These are phyloP conservation scores for Ustilago tritici DNA, from an alignment of 1,284 basidiomycete species.

Conservation along the genomic window DNA sequence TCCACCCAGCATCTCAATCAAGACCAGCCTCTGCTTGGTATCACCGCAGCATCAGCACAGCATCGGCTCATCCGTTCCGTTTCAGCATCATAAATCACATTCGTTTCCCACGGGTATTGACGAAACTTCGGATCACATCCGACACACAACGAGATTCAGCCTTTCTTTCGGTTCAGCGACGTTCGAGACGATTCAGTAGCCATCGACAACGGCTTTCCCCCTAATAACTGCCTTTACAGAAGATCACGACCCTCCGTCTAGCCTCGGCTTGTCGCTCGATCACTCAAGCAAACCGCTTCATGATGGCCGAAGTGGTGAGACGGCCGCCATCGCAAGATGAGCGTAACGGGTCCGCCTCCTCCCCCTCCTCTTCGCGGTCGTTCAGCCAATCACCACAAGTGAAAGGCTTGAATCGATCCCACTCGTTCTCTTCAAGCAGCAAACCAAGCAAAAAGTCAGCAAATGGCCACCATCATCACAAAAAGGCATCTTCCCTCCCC, in stretches of 20 bases:
- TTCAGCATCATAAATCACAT: not conserved
- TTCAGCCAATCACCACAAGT: conserved; percentile 47
- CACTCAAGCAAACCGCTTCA: not conserved
- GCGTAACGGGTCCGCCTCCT: conserved; percentile 16
- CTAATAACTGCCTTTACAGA: too few species aligned
- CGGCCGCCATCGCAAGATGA: conserved; percentile 35
- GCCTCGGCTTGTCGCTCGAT: not conserved
- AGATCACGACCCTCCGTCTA: not conserved
- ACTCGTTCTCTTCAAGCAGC: conserved; percentile 20
- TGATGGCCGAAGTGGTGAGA: conserved; percentile 47
- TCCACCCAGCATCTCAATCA: not conserved
- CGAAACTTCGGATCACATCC: not conserved
- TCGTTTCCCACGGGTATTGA: not conserved
- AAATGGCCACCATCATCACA: conserved; percentile 26
- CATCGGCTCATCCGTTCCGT: not conserved
- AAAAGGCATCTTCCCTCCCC: conserved; percentile 23
- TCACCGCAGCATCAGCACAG: not conserved
- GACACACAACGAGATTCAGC: not conserved
- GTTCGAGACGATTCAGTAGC: not conserved
- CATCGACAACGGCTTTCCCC: too few species aligned
- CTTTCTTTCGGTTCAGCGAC: not conserved
- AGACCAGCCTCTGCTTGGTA: not conserved
- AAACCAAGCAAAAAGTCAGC: conserved; percentile 23
- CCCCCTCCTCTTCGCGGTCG: conserved; percentile 31
- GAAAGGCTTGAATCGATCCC: conserved; percentile 30